Base-by-base conservation (phyloP, 129 eudicot genomes). In the Artemisia argyi region DNA sequence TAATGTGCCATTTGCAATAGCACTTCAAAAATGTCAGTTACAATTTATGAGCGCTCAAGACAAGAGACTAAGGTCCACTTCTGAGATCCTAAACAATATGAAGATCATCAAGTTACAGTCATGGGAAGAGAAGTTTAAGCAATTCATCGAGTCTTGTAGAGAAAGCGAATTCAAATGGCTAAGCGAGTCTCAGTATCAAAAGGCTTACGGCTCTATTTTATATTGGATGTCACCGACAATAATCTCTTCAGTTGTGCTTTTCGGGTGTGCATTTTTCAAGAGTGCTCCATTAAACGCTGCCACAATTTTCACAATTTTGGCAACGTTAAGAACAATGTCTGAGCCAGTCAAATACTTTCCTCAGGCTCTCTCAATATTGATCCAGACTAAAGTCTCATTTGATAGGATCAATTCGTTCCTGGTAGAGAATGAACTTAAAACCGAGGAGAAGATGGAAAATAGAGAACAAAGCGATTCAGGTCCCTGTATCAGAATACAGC, bases 31-130 rank as follows among this genome's bases (percentile, higher is more conserved):
- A 66, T 89, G 84, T 75, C 91, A 86, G 54, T 42, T 69, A 4
- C 75, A 86, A 17, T 72, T 86, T 16, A 86, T 86, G 96, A n/a
- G n/a, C 11, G 79, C 81, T 0, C 89, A 84, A 82, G 92, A 89
- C 18, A 75, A 80, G 74, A 54, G 92, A 44, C 80, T 89, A 12
- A 66, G 86, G 75, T 78, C 90, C 30, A 76, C 77, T 48, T 84
- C 96, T 6, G 96, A 89, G 72, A 80, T 89, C 46, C 72, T 89
- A 42, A 86, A 86, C 75, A 89, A 80, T 71, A 89, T 89, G 92
- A 86, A 84, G 51, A 81, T 89, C 56, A 86, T 89, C n/a, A 89
- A 89, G 81, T 68, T 86, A 65, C 92, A 84, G 74, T 83, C 92
- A 7, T 86, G 92, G 96, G 92, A 89, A 63, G 82, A 75, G 24